Base-by-base conservation (phyloP, 1,284 basidiomycete species). In the Retiboletus flavoniger region DNA sequence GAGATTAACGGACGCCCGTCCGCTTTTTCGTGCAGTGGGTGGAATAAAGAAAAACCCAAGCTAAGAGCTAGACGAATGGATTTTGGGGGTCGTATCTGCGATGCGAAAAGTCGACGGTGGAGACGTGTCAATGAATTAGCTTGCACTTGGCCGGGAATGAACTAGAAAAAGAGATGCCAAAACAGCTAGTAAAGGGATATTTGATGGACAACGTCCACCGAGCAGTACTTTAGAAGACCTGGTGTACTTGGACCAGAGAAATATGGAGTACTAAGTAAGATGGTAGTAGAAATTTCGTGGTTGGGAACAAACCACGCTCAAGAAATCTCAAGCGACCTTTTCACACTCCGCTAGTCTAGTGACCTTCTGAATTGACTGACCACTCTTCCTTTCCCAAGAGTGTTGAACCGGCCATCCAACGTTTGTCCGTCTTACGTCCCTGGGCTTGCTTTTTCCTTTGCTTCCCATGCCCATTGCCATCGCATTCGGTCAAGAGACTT, bases 201-300 rank as follows among this genome's bases (percentile, higher is more conserved):
- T 51, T 52, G 63, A 59, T 59, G 68, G 69, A 69, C 51, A 19
- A 50, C 8, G 60, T 65, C 71, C 67, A 69, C 59, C 56, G 55
- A 60, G 46, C 3, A 65, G 71, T 71, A 69, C 68, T 68, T 71
- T 72, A 58, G 48, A 51, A 57, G 53, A 40, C 39, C 70, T 72
- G 67, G 71, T 34, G 69, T 67, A 70, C 68, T 68, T 58, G 54
- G 45, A 63, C 71, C 68, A 72, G 69, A 57, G 56, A 68, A 71
- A 72, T 72, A 72, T 47, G 68, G 51, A 73, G 75, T 69, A 75
- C 75, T 76, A 74, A 78, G 75, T 78, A 77, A 76, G 72, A 70
- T 75, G 73, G 65, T 71, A 70, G 58, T 71, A 69, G 57, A 66
- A 70, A 61, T 51, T 64, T 63, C 64, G 71, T 69, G 70, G 75